Percentiles rank a stretch among this genome's conserved stretches.
Conservation (phyloP, 805 yeast genomes). For the Hanseniaspora lachancei region DNA sequence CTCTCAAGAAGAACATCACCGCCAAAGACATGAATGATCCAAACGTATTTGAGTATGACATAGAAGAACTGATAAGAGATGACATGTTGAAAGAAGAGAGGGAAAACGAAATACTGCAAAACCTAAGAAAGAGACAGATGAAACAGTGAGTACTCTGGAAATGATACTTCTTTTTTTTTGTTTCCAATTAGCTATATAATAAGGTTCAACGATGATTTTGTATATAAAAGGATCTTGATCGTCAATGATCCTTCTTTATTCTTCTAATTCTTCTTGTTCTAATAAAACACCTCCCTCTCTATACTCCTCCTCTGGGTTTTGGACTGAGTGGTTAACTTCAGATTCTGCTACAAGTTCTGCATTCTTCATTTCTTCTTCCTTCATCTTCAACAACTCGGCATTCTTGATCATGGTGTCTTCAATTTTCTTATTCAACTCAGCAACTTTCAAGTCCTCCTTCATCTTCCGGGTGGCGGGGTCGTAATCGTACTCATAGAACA, state of each 20-base stretch:
- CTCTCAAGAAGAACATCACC: constrained; percentile 24
- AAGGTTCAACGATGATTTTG: too few species aligned
- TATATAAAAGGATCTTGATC: too few species aligned
- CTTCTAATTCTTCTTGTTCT: constrained; percentile 9
- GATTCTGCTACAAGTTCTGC: constrained; percentile 10
- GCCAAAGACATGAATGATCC: constrained; percentile 28
- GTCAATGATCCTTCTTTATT: background rate
- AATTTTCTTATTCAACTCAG: constrained; percentile 13
- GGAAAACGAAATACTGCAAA: constrained; percentile 14
- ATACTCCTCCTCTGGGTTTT: constrained; percentile 4
- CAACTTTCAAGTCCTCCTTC: constrained; percentile 21
- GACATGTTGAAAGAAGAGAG: constrained; percentile 22
- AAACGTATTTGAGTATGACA: constrained; percentile 34
- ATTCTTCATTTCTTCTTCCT: constrained; percentile 10
- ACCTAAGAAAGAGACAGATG: constrained; percentile 6
- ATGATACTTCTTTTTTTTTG: background rate
- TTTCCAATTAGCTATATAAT: background rate
- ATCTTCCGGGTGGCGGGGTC: constrained; percentile 24
- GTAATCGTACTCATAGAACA: constrained; percentile 61
- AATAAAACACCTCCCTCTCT: constrained; percentile 6
- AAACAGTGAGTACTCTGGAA: background rate
- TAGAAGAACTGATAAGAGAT: constrained; percentile 35
- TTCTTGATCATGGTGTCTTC: constrained; percentile 14
- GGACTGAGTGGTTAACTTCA: background rate
- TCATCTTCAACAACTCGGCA: constrained; percentile 11